Evolutionary conservation across 2,329 filamentous ascomycete genomes (phyloP), one percentile per base, ranked within the genome.

Genomic region (Colletotrichum limetticola): DNA sequence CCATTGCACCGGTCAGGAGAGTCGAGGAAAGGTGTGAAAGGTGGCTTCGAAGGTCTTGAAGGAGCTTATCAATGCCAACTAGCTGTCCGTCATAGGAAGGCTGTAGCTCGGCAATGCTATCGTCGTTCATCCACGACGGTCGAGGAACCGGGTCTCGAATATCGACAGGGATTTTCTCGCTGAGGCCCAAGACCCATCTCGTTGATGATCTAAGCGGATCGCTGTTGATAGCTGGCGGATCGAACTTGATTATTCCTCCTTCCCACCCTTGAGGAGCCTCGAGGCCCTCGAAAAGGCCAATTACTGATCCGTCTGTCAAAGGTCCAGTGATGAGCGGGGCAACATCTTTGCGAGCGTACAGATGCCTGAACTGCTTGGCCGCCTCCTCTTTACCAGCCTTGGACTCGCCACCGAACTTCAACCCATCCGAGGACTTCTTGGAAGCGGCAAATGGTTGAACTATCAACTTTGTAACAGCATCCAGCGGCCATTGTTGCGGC

Each of bases 401-500:
- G 0, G 94, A 94, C 77, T 98, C 95, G 16, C 95, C 94, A 5
- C 96, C 96, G 79, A 98, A 97, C 77, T 91, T 95, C 26, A 98
- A 86, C 0, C 92, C 93, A 58, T 92, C 88, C 46, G 87, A 88
- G 52, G 87, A 83, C 76, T 91, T 91, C 4, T 86, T 84, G 26
- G 84, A 83, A 1, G 87, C 84, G 3, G 90, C 87, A 78, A 98
- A 98, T 0, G 97, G 97, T 68, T 93, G 94, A 2, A 99, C 86
- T 77, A 94, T 95, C 71, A 98, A 83, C 5, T 90, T 85, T 68
- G 88, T 87, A 5, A 94, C 85, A 0, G 90, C 87, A 53, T 90
- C 91, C 71, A 91, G 90, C 6, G 91, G 86, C n/a, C 95, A 84
- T 65, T 93, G 93, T 53, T 88, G 85, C 16, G 94, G 91, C 1